Evolutionary conservation across 352 stramenopile species (phyloP), one percentile per base, ranked within the genome.

Genomic region (Phytophthora hibernalis): DNA sequence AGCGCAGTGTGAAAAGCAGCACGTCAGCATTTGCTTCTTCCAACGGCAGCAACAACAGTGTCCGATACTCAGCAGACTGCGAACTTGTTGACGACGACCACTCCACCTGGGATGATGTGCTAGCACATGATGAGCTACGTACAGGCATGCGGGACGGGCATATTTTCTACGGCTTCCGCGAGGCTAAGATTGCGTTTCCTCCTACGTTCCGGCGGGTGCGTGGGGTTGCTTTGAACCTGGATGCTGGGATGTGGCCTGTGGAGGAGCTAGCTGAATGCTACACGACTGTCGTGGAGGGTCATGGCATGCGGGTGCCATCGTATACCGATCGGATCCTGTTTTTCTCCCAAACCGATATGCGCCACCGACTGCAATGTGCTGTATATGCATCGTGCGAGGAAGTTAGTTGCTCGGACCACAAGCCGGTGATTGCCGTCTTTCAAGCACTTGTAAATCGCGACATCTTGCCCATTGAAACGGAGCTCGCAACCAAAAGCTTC

Each of bases 291-390:
- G 61, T 92, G 1, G 73, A 84, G 24, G 80, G 77, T n/a, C 80
- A 81, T 18, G 80, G 83, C 13, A 72, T 48, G 51, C 90, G 90
- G 30, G 83, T 95, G 13, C 91, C 91, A 22, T 97, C 89, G 24
- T 97, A 96, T 68, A 97, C 91, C 10, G 91, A 97, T 54, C 88
- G 91, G 18, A 96, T 97, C 30, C 70, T 97, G 37, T 90, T 86
- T 47, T 85, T 89, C 47, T 96, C 90, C 9, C 78, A 95, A 37
- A 66, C 73, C 0, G 87, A 94, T 61, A 79, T 93, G 71, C 62
- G 77, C 9, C 68, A 82, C 30, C 79, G 82, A 9, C 70, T 97
- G 37, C 78, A 77, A 20, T 92, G 88, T 52, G 74, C 74, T 18
- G 54, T 75, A 20, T 97, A 97, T 66, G 79, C 73, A 5, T 92